Evolutionary conservation across 2,329 filamentous ascomycete genomes (phyloP).

Genomic region (Alternaria infectoria): DNA sequence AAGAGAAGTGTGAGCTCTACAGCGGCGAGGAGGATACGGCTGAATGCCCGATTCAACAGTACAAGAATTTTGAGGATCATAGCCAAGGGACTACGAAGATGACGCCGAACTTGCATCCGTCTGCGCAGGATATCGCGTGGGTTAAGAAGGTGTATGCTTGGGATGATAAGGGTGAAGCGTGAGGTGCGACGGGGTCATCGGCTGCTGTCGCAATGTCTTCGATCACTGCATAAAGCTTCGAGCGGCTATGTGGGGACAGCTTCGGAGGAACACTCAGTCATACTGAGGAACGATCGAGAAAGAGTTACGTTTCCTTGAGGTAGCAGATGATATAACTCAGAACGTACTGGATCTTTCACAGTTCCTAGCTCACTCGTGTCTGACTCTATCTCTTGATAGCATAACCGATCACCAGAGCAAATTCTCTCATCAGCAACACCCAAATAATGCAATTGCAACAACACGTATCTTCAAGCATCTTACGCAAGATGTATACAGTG

Average conservation of each 20-base stretch:
- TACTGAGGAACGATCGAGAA: too few species aligned
- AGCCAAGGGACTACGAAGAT: background rate
- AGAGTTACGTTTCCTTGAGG: too few species aligned
- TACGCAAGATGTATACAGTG: background rate
- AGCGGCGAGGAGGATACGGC: background rate
- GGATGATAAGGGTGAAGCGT: background rate
- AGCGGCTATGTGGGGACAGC: too few species aligned
- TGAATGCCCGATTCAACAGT: background rate
- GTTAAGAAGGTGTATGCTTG: background rate
- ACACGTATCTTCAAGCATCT: background rate
- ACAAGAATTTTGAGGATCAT: background rate
- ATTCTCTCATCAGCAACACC: background rate
- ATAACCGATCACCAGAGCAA: background rate
- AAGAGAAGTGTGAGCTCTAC: background rate
- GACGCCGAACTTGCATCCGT: conserved; percentile 1
- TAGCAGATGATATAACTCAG: background rate
- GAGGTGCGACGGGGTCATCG: background rate
- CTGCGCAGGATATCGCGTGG: conserved; percentile 1
- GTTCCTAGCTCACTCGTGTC: background rate
- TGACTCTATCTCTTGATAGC: background rate
- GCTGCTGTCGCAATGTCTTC: background rate
- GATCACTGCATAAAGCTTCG: background rate
- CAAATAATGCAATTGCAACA: background rate
- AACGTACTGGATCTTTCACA: background rate
- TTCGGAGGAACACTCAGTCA: too few species aligned